phyloP scores from a whole-genome alignment of 2,329 filamentous ascomycete genomes.

The Ciborinia camelliae region DNA sequence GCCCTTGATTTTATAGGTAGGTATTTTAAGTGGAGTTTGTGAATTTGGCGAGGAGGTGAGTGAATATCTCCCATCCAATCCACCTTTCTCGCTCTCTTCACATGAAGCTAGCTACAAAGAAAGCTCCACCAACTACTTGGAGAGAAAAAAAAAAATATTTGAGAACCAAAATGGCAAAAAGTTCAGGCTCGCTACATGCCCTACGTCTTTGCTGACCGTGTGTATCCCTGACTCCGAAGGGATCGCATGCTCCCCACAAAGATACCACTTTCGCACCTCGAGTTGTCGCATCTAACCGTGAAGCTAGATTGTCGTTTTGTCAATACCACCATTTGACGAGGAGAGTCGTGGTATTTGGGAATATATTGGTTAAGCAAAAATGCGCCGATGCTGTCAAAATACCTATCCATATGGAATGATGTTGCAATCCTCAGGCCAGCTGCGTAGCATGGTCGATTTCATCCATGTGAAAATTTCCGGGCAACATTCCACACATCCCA shows the following conservation, averaged over 20 bases:
- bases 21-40: too few relatives aligned
- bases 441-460: background rate
- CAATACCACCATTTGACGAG: conserved; percentile 9
- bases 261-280: conserved; percentile 2
- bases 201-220: background rate
- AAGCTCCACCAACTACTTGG: too few relatives aligned
- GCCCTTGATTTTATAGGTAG: too few relatives aligned
- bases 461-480: background rate
- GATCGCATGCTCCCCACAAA: conserved; percentile 11
- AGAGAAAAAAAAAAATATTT: too few relatives aligned
- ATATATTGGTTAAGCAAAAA: background rate
- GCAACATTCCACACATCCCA: too few relatives aligned
- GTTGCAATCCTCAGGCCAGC: background rate
- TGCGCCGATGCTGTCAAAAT: background rate
- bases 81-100: too few relatives aligned
- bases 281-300: background rate
- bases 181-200: background rate
- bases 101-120: too few relatives aligned
- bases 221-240: background rate
- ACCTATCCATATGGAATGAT: too few relatives aligned
- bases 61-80: too few relatives aligned
- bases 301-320: background rate
- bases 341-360: background rate
- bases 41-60: too few relatives aligned
- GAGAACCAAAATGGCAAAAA: background rate